phyloP scores from a whole-genome alignment of 495 filamentous ascomycete species.

The Extremus antarcticus region DNA sequence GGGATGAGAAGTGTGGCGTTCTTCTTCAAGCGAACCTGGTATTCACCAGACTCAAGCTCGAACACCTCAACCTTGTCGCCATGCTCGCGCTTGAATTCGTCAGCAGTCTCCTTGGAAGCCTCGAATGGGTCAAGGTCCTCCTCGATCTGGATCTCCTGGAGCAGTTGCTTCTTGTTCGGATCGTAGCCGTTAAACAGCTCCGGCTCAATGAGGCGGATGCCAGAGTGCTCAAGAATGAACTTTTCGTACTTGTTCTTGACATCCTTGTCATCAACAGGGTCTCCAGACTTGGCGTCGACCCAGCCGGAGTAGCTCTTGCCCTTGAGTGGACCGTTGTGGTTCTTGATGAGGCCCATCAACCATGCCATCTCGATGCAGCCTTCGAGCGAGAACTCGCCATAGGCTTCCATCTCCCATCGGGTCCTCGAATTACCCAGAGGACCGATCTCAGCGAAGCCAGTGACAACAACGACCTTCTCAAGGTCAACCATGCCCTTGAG shows the following conservation, averaged over 20 bases:
- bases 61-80: slow-evolving; percentile 96
- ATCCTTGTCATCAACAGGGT: slow-evolving; percentile 96
- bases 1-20: slow-evolving; percentile 88
- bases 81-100: slow-evolving; percentile 94
- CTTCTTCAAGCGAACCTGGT: slow-evolving; percentile 85
- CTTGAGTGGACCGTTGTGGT: slow-evolving; percentile 97
- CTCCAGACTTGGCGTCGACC: slow-evolving; percentile 88
- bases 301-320: slow-evolving; percentile 94
- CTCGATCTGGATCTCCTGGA: slow-evolving; percentile 94
- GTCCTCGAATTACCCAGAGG: slow-evolving; percentile 98
- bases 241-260: slow-evolving; percentile 95
- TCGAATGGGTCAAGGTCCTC: slow-evolving; percentile 97
- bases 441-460: slow-evolving; percentile 90
- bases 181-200: slow-evolving; percentile 97
- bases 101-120: slow-evolving; percentile 89
- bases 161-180: slow-evolving; percentile 93
- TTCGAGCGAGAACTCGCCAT: slow-evolving; percentile 92
- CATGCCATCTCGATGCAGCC: slow-evolving; percentile 99
- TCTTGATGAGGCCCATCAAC: slow-evolving; percentile 99
- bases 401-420: slow-evolving; percentile 97
- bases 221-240: slow-evolving; percentile 88
- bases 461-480: slow-evolving; percentile 94
- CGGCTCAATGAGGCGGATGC: slow-evolving; percentile 95
- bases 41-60: slow-evolving; percentile 91
- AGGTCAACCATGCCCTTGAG: slow-evolving; percentile 98